Percentiles rank a stretch among this genome's conserved stretches.
These are phyloP conservation scores for Falciphora oryzae DNA, from an alignment of 2,329 filamentous ascomycete genomes.

Conservation along the genomic window DNA sequence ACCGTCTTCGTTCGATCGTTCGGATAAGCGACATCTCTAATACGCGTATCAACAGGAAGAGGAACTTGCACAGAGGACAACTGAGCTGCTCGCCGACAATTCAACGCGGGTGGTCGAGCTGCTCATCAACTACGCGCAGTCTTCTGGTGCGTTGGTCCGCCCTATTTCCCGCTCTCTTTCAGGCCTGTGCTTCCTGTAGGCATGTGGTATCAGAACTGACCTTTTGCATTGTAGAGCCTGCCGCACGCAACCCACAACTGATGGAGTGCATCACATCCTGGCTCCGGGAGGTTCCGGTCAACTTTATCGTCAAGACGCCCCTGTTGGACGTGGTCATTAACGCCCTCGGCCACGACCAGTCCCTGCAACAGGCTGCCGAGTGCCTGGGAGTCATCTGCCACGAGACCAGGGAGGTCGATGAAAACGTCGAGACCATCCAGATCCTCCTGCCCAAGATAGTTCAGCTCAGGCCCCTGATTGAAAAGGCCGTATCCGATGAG, in stretches of 20 bases:
- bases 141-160: slow-evolving; percentile 60
- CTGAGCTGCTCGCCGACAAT: slow-evolving; percentile 86
- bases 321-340: slow-evolving; percentile 76
- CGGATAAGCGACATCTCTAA: slow-evolving; percentile 32
- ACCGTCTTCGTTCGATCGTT: slow-evolving; percentile 25
- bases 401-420: slow-evolving; percentile 91
- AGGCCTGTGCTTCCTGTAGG: background rate
- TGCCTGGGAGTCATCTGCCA: slow-evolving; percentile 87
- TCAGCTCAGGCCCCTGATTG: slow-evolving; percentile 69
- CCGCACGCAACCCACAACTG: slow-evolving; percentile 80
- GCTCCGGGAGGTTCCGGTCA: slow-evolving; percentile 86
- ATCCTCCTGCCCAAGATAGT: slow-evolving; percentile 76
- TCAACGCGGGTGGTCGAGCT: slow-evolving; percentile 80
- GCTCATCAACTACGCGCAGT: slow-evolving; percentile 84
- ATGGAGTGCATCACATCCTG: slow-evolving; percentile 96
- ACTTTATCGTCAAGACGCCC: slow-evolving; percentile 77
- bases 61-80: slow-evolving; percentile 79
- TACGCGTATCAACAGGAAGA: slow-evolving; percentile 70
- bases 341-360: slow-evolving; percentile 67
- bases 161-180: too few relatives aligned
- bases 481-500: slow-evolving; percentile 68
- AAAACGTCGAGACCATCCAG: slow-evolving; percentile 76
- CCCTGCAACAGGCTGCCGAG: slow-evolving; percentile 84
- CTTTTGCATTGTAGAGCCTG: slow-evolving; percentile 26
- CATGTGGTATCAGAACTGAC: background rate